These are phyloP conservation scores for Thielaviopsis euricoi DNA, from an alignment of 2,329 filamentous ascomycete genomes.

Conservation along the genomic window DNA sequence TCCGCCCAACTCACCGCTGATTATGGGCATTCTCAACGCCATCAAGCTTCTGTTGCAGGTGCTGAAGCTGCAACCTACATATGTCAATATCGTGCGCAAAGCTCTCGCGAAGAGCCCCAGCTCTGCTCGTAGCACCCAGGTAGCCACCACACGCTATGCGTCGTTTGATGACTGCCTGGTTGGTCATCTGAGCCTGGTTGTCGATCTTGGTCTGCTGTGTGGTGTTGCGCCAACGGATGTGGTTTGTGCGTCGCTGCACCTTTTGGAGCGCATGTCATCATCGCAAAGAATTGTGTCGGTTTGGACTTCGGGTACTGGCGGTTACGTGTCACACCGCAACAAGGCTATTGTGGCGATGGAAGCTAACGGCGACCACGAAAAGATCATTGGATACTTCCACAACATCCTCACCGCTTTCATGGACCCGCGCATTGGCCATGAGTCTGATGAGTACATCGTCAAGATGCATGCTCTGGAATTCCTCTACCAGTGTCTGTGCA, in stretches of 20 bases:
- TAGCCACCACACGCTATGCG: constrained; percentile 55
- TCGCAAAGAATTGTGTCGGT: constrained; percentile 65
- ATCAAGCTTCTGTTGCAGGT: constrained; percentile 72
- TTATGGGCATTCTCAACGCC: constrained; percentile 62
- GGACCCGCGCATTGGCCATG: constrained; percentile 55
- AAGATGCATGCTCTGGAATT: constrained; percentile 79
- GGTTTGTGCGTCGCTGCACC: constrained; percentile 61
- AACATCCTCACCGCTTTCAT: constrained; percentile 35
- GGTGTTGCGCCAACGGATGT: constrained; percentile 69
- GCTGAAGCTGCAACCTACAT: constrained; percentile 78
- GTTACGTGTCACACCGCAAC: constrained; percentile 41
- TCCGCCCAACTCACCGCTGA: constrained; percentile 60
- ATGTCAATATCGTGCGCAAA: constrained; percentile 63
- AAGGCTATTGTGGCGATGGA: constrained; percentile 81
- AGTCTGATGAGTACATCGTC: constrained; percentile 59
- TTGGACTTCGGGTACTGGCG: constrained; percentile 27
- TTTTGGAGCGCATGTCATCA: constrained; percentile 73
- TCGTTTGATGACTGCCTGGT: constrained; percentile 86
- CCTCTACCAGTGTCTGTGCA: constrained; percentile 60
- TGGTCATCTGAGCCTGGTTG: constrained; percentile 61
- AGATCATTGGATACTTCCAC: constrained; percentile 31
- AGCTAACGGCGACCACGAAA: constrained; percentile 59
- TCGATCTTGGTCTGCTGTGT: constrained; percentile 73
- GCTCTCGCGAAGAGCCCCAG: constrained; percentile 25
- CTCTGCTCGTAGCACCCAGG: constrained; percentile 40